Conservation (phyloP, 331 rosid species). For the Pyrus hybrid region DNA sequence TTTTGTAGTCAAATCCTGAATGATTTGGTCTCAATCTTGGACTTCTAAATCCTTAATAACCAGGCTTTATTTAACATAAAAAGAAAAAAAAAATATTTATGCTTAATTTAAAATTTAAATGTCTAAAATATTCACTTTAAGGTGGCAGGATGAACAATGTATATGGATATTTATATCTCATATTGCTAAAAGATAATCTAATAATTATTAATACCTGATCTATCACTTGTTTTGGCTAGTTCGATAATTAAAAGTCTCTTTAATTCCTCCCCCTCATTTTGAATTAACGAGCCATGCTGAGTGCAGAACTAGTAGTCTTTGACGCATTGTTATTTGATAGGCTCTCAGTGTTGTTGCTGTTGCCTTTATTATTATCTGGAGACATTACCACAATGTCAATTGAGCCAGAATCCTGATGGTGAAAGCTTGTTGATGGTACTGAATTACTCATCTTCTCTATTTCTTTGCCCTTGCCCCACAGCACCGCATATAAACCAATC, state of each 20-base stretch:
- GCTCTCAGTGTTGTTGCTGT: not conserved
- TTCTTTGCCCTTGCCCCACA: slow-evolving; percentile 13
- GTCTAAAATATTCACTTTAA: not conserved
- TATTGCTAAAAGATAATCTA: not conserved
- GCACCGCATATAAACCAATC: not conserved
- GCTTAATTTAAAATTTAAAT: not conserved
- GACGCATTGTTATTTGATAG: not conserved
- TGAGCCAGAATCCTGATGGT: not conserved
- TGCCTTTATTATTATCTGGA: not conserved
- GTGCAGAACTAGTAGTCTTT: not conserved
- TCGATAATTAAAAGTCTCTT: not conserved
- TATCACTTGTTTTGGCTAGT: not conserved
- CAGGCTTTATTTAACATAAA: too few species aligned
- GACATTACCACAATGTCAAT: not conserved
- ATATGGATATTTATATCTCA: not conserved
- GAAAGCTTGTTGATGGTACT: not conserved
- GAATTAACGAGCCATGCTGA: not conserved
- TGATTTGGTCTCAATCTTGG: too few species aligned
- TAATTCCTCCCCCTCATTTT: not conserved
- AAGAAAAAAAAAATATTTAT: too few species aligned
- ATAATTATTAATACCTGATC: not conserved
- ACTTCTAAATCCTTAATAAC: too few species aligned
- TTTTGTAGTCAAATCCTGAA: too few species aligned
- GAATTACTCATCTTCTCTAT: not conserved
- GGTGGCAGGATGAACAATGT: not conserved